Evolutionary conservation across 441 rosid species (phyloP).

Genomic region (Breynia disticha): DNA sequence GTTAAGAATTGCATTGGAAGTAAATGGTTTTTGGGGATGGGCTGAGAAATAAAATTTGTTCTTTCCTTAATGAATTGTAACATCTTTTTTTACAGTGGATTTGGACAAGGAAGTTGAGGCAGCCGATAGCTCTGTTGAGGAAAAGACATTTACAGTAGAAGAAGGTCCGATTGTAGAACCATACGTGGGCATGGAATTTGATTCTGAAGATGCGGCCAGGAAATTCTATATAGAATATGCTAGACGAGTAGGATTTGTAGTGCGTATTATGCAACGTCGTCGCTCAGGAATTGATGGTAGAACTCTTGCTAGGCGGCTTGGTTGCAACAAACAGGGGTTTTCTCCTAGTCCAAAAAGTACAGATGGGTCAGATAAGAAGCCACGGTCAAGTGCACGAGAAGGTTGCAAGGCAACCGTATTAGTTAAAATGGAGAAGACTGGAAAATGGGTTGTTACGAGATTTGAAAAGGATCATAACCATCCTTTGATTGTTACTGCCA

Average conservation of each 20-base stretch:
- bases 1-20: too few species aligned
- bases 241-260: slow-evolving; percentile 68
- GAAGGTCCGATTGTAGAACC: slow-evolving; percentile 47
- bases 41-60: too few species aligned
- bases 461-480: slow-evolving; percentile 89
- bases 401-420: slow-evolving; percentile 94
- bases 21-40: too few species aligned
- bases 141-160: slow-evolving; percentile 24
- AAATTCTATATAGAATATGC: slow-evolving; percentile 78
- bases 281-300: slow-evolving; percentile 89
- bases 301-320: slow-evolving; percentile 87
- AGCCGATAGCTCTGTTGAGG: slow-evolving; percentile 24
- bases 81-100: slow-evolving; percentile 31
- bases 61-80: too few species aligned
- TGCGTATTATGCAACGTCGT: slow-evolving; percentile 86
- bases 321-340: slow-evolving; percentile 89
- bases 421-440: slow-evolving; percentile 75
- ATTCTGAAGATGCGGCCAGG: slow-evolving; percentile 58
- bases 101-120: slow-evolving; percentile 24
- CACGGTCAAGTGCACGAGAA: slow-evolving; percentile 78
- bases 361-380: slow-evolving; percentile 71
- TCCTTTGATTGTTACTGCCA: slow-evolving; percentile 36
- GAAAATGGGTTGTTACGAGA: slow-evolving; percentile 89
- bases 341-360: slow-evolving; percentile 52
- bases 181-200: slow-evolving; percentile 54